Evolutionary conservation across 1,284 basidiomycete genomes (phyloP), one percentile per base, ranked within the genome.

Genomic region (Naganishia albida): DNA sequence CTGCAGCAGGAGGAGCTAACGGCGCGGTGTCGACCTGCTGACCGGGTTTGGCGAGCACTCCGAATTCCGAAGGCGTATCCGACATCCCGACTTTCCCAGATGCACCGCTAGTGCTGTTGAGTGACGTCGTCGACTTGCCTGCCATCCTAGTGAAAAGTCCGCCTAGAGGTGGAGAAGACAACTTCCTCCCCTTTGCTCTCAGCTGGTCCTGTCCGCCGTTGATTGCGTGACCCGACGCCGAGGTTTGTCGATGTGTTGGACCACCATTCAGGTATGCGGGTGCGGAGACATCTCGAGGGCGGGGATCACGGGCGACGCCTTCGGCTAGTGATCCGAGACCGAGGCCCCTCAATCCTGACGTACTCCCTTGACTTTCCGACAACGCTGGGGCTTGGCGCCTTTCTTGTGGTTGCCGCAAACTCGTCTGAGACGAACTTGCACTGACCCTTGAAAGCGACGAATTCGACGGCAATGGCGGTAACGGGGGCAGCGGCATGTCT

Each of bases 401-500:
- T 50, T 53, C 56, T 34, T 23, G 23, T 10, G 23, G 20, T 10
- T 44, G 39, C 23, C 39, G 18, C 23, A 62, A 34, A 55, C 59
- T 62, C 2, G 39, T 30, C 2, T 38, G 46, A 50, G 43, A 34
- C 20, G 57, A 42, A 3, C 23, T n/a, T 13, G 52, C 8, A 15
- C 42, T 46, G 15, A 23, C 48, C 13, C 13, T 15, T 16, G 56
- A 51, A 3, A 57, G 13, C 4, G 55, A 49, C 15, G 43, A 10
- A 16, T 34, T 50, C n/a, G 48, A 44, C 25, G 59, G 20, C 25
- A 55, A 28, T 3, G 65, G 28, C 15, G 65, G 65, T 8, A 66
- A 50, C 18, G 65, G 65, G 10, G 65, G 65, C 23, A 66, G 30
- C 48, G 65, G 65, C 16, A 66, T 26, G 30, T 66, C 65, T 50